Base-by-base conservation (phyloP, 345 rosid genomes). In the Acer campestre region DNA sequence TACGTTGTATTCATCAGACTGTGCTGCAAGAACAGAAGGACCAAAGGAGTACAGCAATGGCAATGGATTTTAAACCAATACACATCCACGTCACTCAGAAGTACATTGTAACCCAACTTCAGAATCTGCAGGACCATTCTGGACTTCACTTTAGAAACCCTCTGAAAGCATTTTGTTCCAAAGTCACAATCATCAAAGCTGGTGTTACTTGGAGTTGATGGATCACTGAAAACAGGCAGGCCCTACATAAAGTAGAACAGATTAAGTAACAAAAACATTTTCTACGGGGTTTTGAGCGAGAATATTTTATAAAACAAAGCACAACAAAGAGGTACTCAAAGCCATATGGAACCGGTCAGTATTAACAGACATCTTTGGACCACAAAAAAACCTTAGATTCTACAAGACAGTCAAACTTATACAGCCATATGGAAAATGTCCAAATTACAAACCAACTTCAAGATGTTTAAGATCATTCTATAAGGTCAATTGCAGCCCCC, bases 151-250 rank as follows among this genome's bases (percentile, higher is more conserved):
- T 96, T 91, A 42, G 98, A 94, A 69, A 94, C 97, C 82, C 81
- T 87, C 88, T 91, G 97, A 76, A 94, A 96, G 89, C 97, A 96
- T 78, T 88, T 75, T 61, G 97, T 93, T 76, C 99, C 99, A 55
- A 91, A 96, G 82, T 96, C 95, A 79, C 99, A 94, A 68, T 92
- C 94, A 71, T 96, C 80, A 70, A 91, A 92, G 89, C 99, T 96
- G 29, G 91, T 88, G 74, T 91, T 90, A 74, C 82, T 84, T 10
- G 94, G 94, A 2, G 90, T 90, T 65, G 90, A 88, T 75, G 91
- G 88, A 89, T 94, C 97, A 74, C 53, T 18, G 86, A 96, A 92
- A 79, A 92, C 98, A 42, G 99, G 94, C 23, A 96, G 83, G 75
- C 97, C 99, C 98, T 92, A 53, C 61, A 67, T 42, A 63, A 81